A percentile compares a stretch with the other conserved stretches of the same genome.
These are phyloP conservation scores for Vicia faba DNA, from an alignment of 306 rosid genomes.

Conservation along the genomic window DNA sequence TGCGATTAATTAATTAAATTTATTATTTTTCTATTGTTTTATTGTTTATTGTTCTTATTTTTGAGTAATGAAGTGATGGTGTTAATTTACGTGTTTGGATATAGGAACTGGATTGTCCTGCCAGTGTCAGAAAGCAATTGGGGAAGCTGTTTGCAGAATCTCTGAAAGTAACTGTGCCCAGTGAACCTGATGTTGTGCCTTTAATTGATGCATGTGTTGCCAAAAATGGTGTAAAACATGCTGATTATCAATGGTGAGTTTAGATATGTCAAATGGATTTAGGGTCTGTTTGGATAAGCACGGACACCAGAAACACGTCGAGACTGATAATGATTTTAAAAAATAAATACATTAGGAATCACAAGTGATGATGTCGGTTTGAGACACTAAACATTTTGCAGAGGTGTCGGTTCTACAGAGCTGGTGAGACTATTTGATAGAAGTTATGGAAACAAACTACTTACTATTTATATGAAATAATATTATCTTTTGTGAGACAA, in stretches of 20 bases:
- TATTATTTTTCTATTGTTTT: too few relatives aligned
- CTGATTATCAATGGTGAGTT: constrained; percentile 82
- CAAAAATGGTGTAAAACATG: constrained; percentile 62
- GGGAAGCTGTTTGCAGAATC: constrained; percentile 61
- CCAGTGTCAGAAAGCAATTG: constrained; percentile 59
- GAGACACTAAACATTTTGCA: too few relatives aligned
- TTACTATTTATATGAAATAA: too few relatives aligned
- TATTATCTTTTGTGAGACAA: neutral
- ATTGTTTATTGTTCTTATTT: neutral
- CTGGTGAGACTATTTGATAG: too few relatives aligned
- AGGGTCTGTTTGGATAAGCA: neutral
- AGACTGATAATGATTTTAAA: too few relatives aligned
- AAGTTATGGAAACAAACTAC: too few relatives aligned
- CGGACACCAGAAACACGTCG: too few relatives aligned
- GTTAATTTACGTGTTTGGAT: constrained; percentile 15
- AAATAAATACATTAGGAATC: too few relatives aligned
- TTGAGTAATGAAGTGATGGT: neutral
- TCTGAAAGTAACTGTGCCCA: constrained; percentile 54
- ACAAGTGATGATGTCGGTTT: too few relatives aligned
- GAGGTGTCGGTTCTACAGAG: too few relatives aligned
- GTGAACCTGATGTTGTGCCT: constrained; percentile 60
- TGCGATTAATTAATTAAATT: too few relatives aligned
- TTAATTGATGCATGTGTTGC: constrained; percentile 60
- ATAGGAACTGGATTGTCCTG: constrained; percentile 58
- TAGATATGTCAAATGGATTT: neutral